Conservation (phyloP, 2,329 filamentous ascomycete genomes). For the Ophiobolus disseminans region DNA sequence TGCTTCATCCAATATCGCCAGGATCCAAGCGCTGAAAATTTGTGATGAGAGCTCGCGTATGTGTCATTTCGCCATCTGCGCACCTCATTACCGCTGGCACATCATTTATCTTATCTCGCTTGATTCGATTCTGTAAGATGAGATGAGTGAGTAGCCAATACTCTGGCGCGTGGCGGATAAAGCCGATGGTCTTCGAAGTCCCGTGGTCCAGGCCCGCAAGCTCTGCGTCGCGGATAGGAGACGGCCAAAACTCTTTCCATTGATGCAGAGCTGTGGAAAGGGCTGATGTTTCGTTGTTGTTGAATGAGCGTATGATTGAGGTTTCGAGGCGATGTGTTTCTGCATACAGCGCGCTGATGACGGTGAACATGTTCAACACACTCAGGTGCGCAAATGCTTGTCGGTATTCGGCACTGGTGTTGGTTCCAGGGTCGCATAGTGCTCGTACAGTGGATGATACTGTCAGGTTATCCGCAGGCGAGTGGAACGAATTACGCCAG, state of each 20-base stretch:
- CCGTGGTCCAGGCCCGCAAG: neutral
- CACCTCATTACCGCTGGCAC: neutral
- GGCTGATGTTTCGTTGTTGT: neutral
- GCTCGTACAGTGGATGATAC: neutral
- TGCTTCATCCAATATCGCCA: no score
- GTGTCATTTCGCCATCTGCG: neutral
- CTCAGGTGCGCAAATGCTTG: conserved; percentile 4
- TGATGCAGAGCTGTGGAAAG: neutral
- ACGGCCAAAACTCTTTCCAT: conserved; percentile 7
- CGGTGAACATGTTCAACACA: conserved; percentile 11
- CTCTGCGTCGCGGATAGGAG: conserved; percentile 3
- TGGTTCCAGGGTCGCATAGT: neutral
- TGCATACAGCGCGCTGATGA: conserved; percentile 5
- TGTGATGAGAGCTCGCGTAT: neutral
- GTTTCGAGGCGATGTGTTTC: conserved; percentile 1
- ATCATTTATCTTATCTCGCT: neutral
- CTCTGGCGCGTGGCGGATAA: conserved; percentile 5
- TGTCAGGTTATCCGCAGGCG: neutral
- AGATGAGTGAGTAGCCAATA: conserved; percentile 1
- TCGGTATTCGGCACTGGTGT: neutral
- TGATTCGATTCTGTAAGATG: neutral
- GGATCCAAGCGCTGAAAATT: neutral
- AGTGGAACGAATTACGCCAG: neutral
- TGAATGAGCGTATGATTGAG: neutral
- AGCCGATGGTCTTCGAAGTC: neutral